Evolutionary conservation across 352 stramenopile genomes (phyloP).

Genomic region (Phytophthora nicotianae): DNA sequence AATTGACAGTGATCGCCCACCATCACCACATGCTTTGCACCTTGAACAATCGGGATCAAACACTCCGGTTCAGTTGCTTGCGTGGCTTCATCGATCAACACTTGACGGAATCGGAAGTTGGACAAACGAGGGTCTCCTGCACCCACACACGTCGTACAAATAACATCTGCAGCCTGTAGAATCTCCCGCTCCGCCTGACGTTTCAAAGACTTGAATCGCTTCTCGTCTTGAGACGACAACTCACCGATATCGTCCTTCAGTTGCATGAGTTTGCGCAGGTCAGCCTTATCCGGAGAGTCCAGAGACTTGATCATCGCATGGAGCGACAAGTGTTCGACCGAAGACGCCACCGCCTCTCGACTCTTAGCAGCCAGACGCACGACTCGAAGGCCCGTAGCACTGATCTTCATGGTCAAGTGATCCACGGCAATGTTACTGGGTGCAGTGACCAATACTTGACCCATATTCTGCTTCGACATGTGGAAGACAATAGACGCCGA

Average conservation of each 20-base stretch:
- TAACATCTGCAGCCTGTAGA: slow-evolving; percentile 98
- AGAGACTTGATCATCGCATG: slow-evolving; percentile 97
- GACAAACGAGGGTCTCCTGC: slow-evolving; percentile 97
- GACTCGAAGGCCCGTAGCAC: slow-evolving; percentile 96
- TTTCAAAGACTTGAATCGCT: slow-evolving; percentile 95
- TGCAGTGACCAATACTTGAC: slow-evolving; percentile 98
- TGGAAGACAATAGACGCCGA: slow-evolving; percentile 99
- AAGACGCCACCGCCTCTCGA: slow-evolving; percentile 93
- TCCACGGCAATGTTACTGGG: slow-evolving; percentile 99
- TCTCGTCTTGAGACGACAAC: slow-evolving; percentile 95
- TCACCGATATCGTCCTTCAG: slow-evolving; percentile 97
- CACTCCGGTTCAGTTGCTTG: slow-evolving; percentile 99
- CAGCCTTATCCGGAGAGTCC: slow-evolving; percentile 89
- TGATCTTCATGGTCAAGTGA: slow-evolving; percentile 97
- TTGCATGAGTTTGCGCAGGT: slow-evolving; percentile 92
- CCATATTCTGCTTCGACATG: slow-evolving; percentile 98
- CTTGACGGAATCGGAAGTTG: slow-evolving; percentile 98
- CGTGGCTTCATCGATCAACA: slow-evolving; percentile 99
- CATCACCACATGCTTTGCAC: slow-evolving; percentile 99
- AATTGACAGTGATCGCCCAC: slow-evolving; percentile 99
- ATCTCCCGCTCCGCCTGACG: slow-evolving; percentile 95
- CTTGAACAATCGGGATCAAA: slow-evolving; percentile 98
- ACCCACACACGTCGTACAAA: slow-evolving; percentile 99
- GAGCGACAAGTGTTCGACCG: slow-evolving; percentile 97
- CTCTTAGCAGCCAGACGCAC: slow-evolving; percentile 98